Base-by-base conservation (phyloP, 495 filamentous ascomycete genomes). In the Jackrogersella minutella region DNA sequence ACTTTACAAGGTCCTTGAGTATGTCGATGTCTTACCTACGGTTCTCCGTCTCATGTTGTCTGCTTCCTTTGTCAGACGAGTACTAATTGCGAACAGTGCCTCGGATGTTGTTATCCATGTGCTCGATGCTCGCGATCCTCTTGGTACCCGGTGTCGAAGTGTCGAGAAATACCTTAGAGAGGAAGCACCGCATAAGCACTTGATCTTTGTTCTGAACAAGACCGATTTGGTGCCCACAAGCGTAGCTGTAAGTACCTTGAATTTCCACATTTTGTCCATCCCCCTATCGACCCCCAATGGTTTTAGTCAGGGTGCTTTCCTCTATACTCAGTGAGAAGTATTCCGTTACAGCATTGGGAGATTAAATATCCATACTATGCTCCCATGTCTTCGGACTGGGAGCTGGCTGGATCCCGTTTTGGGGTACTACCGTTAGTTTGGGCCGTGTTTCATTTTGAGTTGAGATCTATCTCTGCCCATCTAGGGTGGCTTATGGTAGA, bases 291-390 rank as follows among this genome's bases (percentile, higher is more conserved):
- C 72, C 76, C n/a, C 79, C 77, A 80, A 96, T 91, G 81, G 85
- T 93, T 92, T 91, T 90, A 19, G 95, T 99, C 95, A 99, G 94
- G 95, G 87, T 88, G 85, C 84, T 87, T n/a, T 90, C 85, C 75
- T 79, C 78, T 77, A 73, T 64, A 65, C 75, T 66, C 86, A 72
- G 85, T 96, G 91, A 89, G 87, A 85, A 84, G 82, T 62, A 62
- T 85, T 91, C 94, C 93, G 95, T 99, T 99, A 99, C 92, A 90
- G 87, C 91, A 85, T 90, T 97, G 96, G 94, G 88, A 99, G 84
- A 99, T 87, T 75, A 80, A 74, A 85, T 68, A 66, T 81, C 85
- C 83, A 82, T 77, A 86, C 89, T 90, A 85, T 80, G 84, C 85
- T 86, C 81, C 74, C 73, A 44, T 74, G 77, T 79, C 68, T 64